These are phyloP conservation scores for Penicillium crustosum DNA, from an alignment of 2,329 filamentous ascomycete species.

Conservation along the genomic window DNA sequence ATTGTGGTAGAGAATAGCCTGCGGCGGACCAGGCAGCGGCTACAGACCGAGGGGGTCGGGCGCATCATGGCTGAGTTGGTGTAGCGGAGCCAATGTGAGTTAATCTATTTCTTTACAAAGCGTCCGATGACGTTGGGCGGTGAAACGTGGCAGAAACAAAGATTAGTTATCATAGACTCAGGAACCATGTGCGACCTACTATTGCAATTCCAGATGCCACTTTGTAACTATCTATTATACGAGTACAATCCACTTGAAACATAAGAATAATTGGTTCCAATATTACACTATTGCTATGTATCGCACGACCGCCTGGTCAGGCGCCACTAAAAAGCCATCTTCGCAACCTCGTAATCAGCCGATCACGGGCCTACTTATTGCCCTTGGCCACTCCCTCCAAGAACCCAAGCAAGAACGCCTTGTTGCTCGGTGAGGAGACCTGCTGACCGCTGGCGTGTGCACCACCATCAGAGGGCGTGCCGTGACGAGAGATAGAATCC, in stretches of 20 bases:
- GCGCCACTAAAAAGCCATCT: not conserved
- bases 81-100: conserved; percentile 13
- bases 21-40: conserved; percentile 28
- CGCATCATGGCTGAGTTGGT: conserved; percentile 33
- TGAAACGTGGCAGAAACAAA: conserved; percentile 26
- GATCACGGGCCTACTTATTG: conserved; percentile 27
- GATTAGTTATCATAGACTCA: not conserved
- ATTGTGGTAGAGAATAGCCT: conserved; percentile 34
- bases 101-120: conserved; percentile 26
- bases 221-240: too few relatives aligned
- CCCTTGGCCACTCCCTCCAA: conserved; percentile 59
- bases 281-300: not conserved
- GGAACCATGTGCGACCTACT: too few relatives aligned
- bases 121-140: conserved; percentile 32
- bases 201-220: too few relatives aligned
- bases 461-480: conserved; percentile 21
- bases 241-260: too few relatives aligned
- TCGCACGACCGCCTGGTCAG: not conserved
- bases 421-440: conserved; percentile 64
- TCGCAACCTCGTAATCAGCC: not conserved
- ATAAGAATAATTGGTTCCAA: not conserved
- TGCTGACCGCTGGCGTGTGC: conserved; percentile 51
- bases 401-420: conserved; percentile 74
- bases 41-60: conserved; percentile 31
- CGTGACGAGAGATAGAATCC: conserved; percentile 21